Percentiles rank a stretch among this genome's conserved stretches.
Conservation (phyloP, 495 filamentous ascomycete genomes). For the Thozetella sp. region DNA sequence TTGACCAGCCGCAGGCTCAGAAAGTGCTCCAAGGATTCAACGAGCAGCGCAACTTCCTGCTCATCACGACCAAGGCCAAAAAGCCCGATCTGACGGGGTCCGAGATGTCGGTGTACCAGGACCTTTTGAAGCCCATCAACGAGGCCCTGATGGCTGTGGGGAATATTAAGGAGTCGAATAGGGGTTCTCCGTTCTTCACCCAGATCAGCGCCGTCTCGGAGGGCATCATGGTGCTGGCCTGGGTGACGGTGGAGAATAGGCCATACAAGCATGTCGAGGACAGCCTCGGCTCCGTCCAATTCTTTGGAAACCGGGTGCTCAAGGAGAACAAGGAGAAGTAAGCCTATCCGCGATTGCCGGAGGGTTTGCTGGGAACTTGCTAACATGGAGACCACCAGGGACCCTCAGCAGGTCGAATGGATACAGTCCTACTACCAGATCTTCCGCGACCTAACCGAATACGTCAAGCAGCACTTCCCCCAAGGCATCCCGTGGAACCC, state of each 20-base stretch:
- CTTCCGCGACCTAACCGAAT: constrained; percentile 77
- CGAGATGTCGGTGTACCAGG: constrained; percentile 65
- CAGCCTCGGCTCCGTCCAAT: constrained; percentile 76
- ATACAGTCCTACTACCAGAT: constrained; percentile 85
- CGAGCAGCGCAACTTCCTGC: constrained; percentile 83
- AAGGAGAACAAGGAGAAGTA: constrained; percentile 91
- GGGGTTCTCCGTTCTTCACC: constrained; percentile 67
- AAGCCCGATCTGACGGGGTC: constrained; percentile 79
- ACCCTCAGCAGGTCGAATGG: constrained; percentile 80
- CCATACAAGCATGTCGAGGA: constrained; percentile 83
- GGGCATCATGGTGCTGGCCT: constrained; percentile 80
- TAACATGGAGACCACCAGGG: constrained; percentile 48
- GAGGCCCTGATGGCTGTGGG: constrained; percentile 73
- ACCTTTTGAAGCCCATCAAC: constrained; percentile 76
- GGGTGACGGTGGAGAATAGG: constrained; percentile 79
- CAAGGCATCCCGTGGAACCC: constrained; percentile 88
- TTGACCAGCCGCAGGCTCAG: constrained; percentile 22
- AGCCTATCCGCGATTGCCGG: constrained; percentile 17
- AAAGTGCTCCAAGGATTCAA: constrained; percentile 60
- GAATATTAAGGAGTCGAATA: constrained; percentile 77
- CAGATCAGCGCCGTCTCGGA: constrained; percentile 87
- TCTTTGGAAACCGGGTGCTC: constrained; percentile 89
- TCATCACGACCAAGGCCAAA: constrained; percentile 87
- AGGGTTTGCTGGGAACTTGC: neutral
- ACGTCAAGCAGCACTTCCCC: constrained; percentile 78